Conservation (phyloP, 768 basidiomycete genomes). For the Leccinum uliginosum region DNA sequence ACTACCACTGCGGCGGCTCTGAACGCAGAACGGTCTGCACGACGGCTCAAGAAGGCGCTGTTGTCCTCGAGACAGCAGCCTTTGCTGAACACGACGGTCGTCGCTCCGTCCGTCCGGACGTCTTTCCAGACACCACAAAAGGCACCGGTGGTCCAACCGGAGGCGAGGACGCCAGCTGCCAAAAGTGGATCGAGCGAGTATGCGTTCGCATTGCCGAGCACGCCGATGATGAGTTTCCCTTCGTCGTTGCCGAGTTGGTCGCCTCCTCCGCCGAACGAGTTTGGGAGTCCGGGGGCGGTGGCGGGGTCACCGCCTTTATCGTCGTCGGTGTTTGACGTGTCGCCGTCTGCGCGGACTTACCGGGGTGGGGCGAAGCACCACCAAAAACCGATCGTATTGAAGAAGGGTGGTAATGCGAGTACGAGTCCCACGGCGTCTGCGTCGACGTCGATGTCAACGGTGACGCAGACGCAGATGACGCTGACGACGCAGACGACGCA, state of each 20-base stretch:
- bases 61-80: conserved; percentile 59
- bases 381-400: conserved; percentile 31
- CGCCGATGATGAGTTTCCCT: conserved; percentile 25
- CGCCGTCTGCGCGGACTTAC: conserved; percentile 16
- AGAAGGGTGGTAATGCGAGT: conserved; percentile 16
- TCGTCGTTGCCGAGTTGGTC: conserved; percentile 21
- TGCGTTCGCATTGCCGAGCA: conserved; percentile 11
- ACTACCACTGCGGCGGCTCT: conserved; percentile 75
- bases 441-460: background rate
- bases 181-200: background rate
- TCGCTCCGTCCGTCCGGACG: conserved; percentile 12
- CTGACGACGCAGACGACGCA: background rate
- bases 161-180: background rate
- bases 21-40: conserved; percentile 73
- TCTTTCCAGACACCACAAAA: conserved; percentile 31
- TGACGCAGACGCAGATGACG: background rate
- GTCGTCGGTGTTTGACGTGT: conserved; percentile 6
- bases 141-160: conserved; percentile 7
- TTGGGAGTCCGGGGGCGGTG: conserved; percentile 6
- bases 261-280: conserved; percentile 14
- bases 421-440: background rate
- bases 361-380: conserved; percentile 31
- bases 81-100: conserved; percentile 56
- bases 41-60: conserved; percentile 64
- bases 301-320: background rate